Base-by-base conservation (phyloP, 805 yeast species). In the Candida ortonii region DNA sequence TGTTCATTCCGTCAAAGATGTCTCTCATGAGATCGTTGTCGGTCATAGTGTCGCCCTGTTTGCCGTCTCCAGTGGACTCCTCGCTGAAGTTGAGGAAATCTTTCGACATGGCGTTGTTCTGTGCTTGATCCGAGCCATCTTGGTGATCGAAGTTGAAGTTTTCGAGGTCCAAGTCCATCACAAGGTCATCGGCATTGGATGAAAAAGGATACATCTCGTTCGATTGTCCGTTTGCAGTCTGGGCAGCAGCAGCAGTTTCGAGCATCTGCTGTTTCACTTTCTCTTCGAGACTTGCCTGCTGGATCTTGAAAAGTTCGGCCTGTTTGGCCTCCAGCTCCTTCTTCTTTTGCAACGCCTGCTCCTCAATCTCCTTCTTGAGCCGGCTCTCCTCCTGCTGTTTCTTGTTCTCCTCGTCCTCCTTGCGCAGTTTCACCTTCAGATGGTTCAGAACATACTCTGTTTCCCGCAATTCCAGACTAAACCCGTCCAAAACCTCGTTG, bases 401-500 rank as follows among this genome's bases (percentile, higher is more conserved):
- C 24, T 34, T 36, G 21, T 46, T 36, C 15, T 34, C 16, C 27
- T 49, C 50, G 33, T 46, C 57, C 33, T 59, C 62, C 28, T 57
- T 55, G 8, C 38, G 36, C 6, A 50, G 20, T 30, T 50, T 55
- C n/a, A 48, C 47, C 34, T 56, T 55, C 33, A 59, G 19, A 33
- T 49, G 46, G 14, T 43, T 39, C 18, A 61, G 36, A 8, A 53
- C 51, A 30, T 49, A 46, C 27, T 50, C 59, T 4, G 63, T 46
- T 22, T 54, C 59, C 14, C 35, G 46, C 30, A 59, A 34, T 33
- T 61, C 61, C 29, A 57, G 20, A 10, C 38, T 43, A 30, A 46
- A 48, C 16, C 51, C 55, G 33, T 57, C 60, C 23, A 60, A 28
- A 1, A 57, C 52, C 33, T 47, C 50, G 36, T 57, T 56, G 36